These are phyloP conservation scores for Fusarium ambrosium DNA, from an alignment of 2,329 filamentous ascomycete species.

Conservation along the genomic window DNA sequence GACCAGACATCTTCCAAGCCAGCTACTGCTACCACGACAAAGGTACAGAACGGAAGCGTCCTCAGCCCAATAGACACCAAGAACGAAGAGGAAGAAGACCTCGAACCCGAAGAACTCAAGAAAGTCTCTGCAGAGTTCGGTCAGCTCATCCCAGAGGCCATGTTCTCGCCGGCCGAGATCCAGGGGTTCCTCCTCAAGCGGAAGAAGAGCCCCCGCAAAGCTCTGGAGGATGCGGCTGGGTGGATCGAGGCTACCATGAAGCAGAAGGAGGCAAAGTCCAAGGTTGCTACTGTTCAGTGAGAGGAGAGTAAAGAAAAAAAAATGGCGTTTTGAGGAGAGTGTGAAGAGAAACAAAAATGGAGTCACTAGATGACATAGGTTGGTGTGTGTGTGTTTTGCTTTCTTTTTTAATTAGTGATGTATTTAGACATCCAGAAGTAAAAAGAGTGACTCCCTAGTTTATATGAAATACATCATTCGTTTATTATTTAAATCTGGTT, in stretches of 20 bases:
- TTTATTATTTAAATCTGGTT: neutral
- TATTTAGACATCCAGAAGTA: neutral
- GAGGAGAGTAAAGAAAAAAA: neutral
- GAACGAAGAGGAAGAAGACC: constrained; percentile 41
- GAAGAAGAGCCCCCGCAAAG: constrained; percentile 69
- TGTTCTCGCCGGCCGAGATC: constrained; percentile 72
- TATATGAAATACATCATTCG: neutral
- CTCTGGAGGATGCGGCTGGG: constrained; percentile 64
- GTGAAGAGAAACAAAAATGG: neutral
- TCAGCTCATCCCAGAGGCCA: constrained; percentile 63
- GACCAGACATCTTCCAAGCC: neutral
- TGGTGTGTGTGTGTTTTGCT: neutral
- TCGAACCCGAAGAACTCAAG: constrained; percentile 57
- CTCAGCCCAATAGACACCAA: constrained; percentile 14
- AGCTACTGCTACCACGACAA: neutral
- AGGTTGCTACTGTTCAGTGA: constrained; percentile 64
- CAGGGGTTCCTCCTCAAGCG: constrained; percentile 75
- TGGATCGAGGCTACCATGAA: constrained; percentile 67
- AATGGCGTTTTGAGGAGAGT: neutral
- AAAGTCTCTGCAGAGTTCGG: constrained; percentile 65
- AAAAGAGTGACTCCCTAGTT: neutral
- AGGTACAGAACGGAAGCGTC: constrained; percentile 21
- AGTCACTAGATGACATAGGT: neutral
- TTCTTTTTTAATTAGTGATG: neutral
- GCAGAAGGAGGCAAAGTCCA: constrained; percentile 65